Base-by-base conservation (phyloP, 1,284 basidiomycete genomes). In the Apiotrichum mycotoxinovorans region DNA sequence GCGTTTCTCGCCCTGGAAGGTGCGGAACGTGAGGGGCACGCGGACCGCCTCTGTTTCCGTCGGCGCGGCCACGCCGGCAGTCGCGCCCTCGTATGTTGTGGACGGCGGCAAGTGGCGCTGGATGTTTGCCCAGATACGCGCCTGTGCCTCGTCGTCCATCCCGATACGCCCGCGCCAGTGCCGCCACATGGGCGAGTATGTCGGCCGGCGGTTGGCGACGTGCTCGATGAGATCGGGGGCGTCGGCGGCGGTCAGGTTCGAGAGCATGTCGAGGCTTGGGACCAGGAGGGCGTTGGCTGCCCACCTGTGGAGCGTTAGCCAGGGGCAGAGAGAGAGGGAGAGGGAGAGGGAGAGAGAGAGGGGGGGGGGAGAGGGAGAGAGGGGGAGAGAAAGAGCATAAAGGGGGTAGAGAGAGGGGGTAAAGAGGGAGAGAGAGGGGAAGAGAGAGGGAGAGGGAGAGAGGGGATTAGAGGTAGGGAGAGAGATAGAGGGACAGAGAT, bases 111-210 rank as follows among this genome's bases (percentile, higher is more conserved):
- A n/a, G 11, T 33, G 17, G 2, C 44, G 45, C 18, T 23, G 38
- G 22, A 58, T 33, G 20, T 40, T 17, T 10, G 34, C 33, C 52
- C 52, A 57, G n/a, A 61, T 20, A 15, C 34, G 23, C 26, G 81
- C 67, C 71, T 89, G 87, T 56, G 85, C 82, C 8, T 82, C 82
- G 66, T 84, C 86, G 33, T 79, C 78, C 23, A 88, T 69, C 0
- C 88, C 87, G 81, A 87, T 87, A 20, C 88, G 79, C 3, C 89
- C 89, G 56, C 89, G 81, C 87, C 88, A 91, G 57, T 72, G 67
- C 23, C 49, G 37, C 61, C 71, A 74, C 51, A 75, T 69, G 14
- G 37, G 45, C 17, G n/a, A 18, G 38, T 30, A 41, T 11, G 49
- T 38, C 38, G 49, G 49, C 22, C 44, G 52, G 42, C 27, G 23